These are phyloP conservation scores for Backusella tarrabulga DNA, from an alignment of 192 early-diverging fungal species.

Conservation along the genomic window DNA sequence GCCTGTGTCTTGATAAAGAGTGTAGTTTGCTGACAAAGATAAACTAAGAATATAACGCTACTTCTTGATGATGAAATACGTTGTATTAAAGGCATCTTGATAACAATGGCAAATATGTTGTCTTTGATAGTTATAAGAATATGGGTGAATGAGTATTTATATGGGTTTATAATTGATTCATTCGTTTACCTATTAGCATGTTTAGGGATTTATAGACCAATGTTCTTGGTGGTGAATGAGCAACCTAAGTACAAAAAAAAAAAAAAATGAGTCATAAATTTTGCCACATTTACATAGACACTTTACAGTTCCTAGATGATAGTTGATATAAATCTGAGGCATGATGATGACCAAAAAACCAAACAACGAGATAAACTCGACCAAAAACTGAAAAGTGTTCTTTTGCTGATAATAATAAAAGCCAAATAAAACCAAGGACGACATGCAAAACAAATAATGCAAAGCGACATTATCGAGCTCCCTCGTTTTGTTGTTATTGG, in stretches of 20 bases:
- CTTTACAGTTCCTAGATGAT: slow-evolving; percentile 65
- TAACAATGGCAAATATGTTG: slow-evolving; percentile 89
- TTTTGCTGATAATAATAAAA: slow-evolving; percentile 77
- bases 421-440: slow-evolving; percentile 66
- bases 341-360: slow-evolving; percentile 72
- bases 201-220: slow-evolving; percentile 85
- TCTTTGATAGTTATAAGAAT: slow-evolving; percentile 38
- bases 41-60: slow-evolving; percentile 84
- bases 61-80: slow-evolving; percentile 79
- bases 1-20: slow-evolving; percentile 46
- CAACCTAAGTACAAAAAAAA: slow-evolving; percentile 45
- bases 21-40: slow-evolving; percentile 78
- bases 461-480: slow-evolving; percentile 73
- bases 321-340: slow-evolving; percentile 93
- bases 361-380: slow-evolving; percentile 88
- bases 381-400: slow-evolving; percentile 89
- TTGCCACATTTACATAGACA: background rate
- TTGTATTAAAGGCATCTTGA: slow-evolving; percentile 90
- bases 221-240: slow-evolving; percentile 91
- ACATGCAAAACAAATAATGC: slow-evolving; percentile 73
- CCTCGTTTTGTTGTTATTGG: slow-evolving; percentile 37
- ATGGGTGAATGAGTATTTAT: background rate
- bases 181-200: slow-evolving; percentile 47
- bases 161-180: background rate
- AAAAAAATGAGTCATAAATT: background rate